Evolutionary conservation across 306 rosid species (phyloP).

Genomic region (Oxytropis ochrocephala): DNA sequence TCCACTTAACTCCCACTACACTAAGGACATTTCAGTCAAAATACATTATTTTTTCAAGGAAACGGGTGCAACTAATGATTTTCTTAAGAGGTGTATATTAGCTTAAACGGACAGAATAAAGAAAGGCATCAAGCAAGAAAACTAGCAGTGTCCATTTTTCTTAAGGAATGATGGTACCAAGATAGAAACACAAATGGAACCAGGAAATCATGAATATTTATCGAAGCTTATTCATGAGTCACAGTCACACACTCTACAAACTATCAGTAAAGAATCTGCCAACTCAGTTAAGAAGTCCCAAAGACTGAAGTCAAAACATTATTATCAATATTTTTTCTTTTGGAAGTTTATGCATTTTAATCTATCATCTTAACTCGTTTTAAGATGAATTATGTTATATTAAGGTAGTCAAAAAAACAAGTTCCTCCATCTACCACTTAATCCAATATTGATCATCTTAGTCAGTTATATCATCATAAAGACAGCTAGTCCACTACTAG

Average conservation of each 20-base stretch:
- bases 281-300: constrained; percentile 3
- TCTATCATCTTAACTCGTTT: not conserved
- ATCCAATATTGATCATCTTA: not conserved
- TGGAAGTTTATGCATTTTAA: not conserved
- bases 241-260: not conserved
- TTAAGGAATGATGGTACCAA: not conserved
- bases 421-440: not conserved
- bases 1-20: too few relatives aligned
- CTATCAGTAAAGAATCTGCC: not conserved
- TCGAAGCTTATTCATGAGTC: not conserved
- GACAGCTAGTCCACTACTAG: not conserved
- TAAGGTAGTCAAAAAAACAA: not conserved
- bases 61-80: too few relatives aligned
- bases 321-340: not conserved
- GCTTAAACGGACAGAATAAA: not conserved
- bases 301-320: not conserved
- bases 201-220: constrained; percentile 1
- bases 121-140: constrained; percentile 12
- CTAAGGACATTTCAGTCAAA: too few relatives aligned
- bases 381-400: not conserved
- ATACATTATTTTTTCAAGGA: too few relatives aligned
- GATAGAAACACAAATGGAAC: not conserved
- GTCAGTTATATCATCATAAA: not conserved
- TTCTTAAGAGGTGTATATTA: too few relatives aligned
- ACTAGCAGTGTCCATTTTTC: not conserved